Evolutionary conservation across 352 stramenopile species (phyloP).

Genomic region (Globisporangium spinosum): DNA sequence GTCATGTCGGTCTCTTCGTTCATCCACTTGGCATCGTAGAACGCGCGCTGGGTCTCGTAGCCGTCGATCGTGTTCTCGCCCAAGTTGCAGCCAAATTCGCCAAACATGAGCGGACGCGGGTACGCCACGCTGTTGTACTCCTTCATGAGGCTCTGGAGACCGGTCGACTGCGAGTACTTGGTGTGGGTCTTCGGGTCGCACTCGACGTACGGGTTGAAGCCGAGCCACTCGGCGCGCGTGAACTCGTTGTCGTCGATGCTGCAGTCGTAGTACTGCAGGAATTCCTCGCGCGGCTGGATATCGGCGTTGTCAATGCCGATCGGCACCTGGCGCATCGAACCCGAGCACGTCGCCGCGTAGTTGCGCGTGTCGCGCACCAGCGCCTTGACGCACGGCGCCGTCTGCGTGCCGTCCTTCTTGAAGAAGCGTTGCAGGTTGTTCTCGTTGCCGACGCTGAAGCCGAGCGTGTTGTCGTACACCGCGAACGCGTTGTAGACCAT

Average conservation of each 20-base stretch:
- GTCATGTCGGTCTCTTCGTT: slow-evolving; percentile 58
- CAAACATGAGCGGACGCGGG: slow-evolving; percentile 64
- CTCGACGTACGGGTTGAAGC: slow-evolving; percentile 62
- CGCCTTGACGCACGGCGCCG: slow-evolving; percentile 46
- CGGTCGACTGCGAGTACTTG: slow-evolving; percentile 49
- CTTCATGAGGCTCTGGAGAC: slow-evolving; percentile 57
- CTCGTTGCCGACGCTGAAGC: slow-evolving; percentile 38
- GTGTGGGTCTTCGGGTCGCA: slow-evolving; percentile 52
- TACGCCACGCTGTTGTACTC: slow-evolving; percentile 43
- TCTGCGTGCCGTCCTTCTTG: slow-evolving; percentile 7
- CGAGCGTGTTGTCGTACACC: slow-evolving; percentile 54
- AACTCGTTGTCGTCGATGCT: slow-evolving; percentile 34
- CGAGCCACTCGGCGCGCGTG: slow-evolving; percentile 33
- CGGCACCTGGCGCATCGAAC: slow-evolving; percentile 34
- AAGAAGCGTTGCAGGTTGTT: slow-evolving; percentile 14
- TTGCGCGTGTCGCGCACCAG: slow-evolving; percentile 41
- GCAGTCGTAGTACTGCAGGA: slow-evolving; percentile 53
- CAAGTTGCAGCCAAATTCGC: slow-evolving; percentile 74
- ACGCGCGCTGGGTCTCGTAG: slow-evolving; percentile 63
- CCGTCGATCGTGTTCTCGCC: slow-evolving; percentile 61
- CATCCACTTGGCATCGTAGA: slow-evolving; percentile 73
- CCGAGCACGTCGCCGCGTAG: slow-evolving; percentile 35
- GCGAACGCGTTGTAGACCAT: slow-evolving; percentile 57
- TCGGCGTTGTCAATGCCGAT: slow-evolving; percentile 50
- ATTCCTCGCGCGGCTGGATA: slow-evolving; percentile 33